Conservation (phyloP, 108 stramenopile species). For the Skeletonema tropicum region DNA sequence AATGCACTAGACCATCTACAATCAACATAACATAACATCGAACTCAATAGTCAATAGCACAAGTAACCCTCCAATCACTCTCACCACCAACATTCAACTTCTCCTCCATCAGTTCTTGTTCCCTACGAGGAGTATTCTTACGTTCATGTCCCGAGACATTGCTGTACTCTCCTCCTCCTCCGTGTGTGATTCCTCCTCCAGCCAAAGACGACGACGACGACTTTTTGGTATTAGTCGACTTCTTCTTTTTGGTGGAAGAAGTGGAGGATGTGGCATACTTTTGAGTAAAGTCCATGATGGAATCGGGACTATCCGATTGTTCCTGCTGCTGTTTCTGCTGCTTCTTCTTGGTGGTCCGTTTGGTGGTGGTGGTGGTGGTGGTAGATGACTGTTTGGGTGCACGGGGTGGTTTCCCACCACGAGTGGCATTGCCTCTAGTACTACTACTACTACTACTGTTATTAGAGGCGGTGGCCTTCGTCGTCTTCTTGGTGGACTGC, state of each 20-base stretch:
- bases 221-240: not conserved
- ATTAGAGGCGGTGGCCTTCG: no score
- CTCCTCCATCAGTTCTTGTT: not conserved
- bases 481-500: not conserved
- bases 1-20: not conserved
- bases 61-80: not conserved
- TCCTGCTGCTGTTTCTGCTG: not conserved
- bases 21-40: not conserved
- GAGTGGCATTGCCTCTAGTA: no score
- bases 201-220: no score
- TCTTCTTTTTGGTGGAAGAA: not conserved
- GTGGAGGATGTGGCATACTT: not conserved
- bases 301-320: not conserved
- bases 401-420: not conserved
- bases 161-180: not conserved
- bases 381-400: not conserved
- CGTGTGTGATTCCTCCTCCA: not conserved
- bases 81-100: not conserved
- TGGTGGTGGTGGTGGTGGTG: not conserved
- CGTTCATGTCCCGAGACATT: not conserved
- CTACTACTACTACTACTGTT: no score
- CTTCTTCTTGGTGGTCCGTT: not conserved
- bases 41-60: constrained; percentile 1
- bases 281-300: constrained; percentile 4
- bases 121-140: not conserved